Base-by-base conservation (phyloP, 2,329 filamentous ascomycete species). In the Cladophialophora immunda region DNA sequence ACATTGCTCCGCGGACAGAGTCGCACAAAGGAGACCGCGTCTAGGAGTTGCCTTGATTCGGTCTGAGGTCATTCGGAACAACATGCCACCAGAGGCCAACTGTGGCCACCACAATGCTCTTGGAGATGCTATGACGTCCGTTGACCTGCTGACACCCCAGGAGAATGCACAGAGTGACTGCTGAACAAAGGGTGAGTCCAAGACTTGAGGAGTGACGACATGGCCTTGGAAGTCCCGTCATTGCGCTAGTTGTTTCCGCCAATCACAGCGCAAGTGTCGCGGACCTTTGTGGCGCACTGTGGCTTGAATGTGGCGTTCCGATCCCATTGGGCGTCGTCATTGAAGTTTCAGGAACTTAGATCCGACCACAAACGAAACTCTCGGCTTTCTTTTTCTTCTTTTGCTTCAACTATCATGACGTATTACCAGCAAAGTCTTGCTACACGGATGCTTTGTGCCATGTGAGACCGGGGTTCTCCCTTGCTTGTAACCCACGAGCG, bases 401-500 rank as follows among this genome's bases (percentile, higher is more conserved):
- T n/a, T n/a, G n/a, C n/a, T n/a, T n/a, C n/a, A n/a, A n/a, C n/a
- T 36, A 36, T 29, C 45, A 53, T 61, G 58, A 61, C 58, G 58
- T 50, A 61, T 22, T 8, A 50, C 45, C 19, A 50, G 19, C 45
- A 50, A 13, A 25, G 27, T 4, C n/a, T 11, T 22, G 41, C 45
- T 13, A 25, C 45, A 27, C 25, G n/a, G 19, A 25, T 27, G 45
- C 22, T 25, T 27, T 50, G 45, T 50, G 45, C 45, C 22, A 50
- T 50, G 45, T 25, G 45, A 25, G 3, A 4, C 22, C 45, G 22
- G 45, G 45, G 45, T 50, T 50, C 5, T 50, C 19, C 45, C 45
- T 50, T 25, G 22, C 22, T 25, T 50, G 45, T 9, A 15, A 50
- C 3, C 45, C 45, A 50, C 4, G 19, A 50, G 19, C 45, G 9